A percentile compares a stretch with the other conserved stretches of the same genome.
These are phyloP conservation scores for Monosporascus sp. DNA, from an alignment of 2,329 filamentous ascomycete species.

Conservation along the genomic window DNA sequence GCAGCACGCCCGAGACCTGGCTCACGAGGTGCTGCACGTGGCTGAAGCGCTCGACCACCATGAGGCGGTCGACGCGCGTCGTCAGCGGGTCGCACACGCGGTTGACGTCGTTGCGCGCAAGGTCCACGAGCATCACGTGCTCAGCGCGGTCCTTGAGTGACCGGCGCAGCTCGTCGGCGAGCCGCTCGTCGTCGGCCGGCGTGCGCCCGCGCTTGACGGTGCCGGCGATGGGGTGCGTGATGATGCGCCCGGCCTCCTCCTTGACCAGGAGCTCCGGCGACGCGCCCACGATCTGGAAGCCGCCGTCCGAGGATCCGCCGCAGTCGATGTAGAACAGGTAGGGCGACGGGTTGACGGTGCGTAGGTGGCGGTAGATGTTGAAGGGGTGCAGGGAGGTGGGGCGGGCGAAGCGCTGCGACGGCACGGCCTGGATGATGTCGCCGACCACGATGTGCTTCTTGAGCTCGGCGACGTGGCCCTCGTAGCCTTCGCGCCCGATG, in stretches of 20 bases:
- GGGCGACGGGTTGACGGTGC: constrained; percentile 94
- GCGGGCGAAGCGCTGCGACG: constrained; percentile 85
- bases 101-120: constrained; percentile 95
- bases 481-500: constrained; percentile 83
- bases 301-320: constrained; percentile 68
- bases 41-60: constrained; percentile 91
- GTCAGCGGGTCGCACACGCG: constrained; percentile 86
- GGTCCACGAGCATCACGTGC: constrained; percentile 96
- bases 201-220: constrained; percentile 85
- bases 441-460: constrained; percentile 88
- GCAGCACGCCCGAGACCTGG: constrained; percentile 86
- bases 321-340: constrained; percentile 97
- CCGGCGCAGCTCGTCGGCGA: constrained; percentile 70
- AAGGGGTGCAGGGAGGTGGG: constrained; percentile 91
- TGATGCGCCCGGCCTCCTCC: constrained; percentile 76
- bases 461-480: constrained; percentile 75
- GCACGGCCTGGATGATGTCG: constrained; percentile 97
- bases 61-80: constrained; percentile 85
- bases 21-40: constrained; percentile 97
- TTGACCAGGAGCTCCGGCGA: constrained; percentile 94
- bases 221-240: constrained; percentile 95
- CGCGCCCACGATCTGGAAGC: constrained; percentile 92
- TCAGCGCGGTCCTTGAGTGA: constrained; percentile 90
- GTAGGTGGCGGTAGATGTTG: constrained; percentile 94
- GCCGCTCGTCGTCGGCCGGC: constrained; percentile 70